Percentiles rank a stretch among this genome's conserved stretches.
phyloP scores from a whole-genome alignment of 768 basidiomycete genomes.

The Tulasnella sp. region DNA sequence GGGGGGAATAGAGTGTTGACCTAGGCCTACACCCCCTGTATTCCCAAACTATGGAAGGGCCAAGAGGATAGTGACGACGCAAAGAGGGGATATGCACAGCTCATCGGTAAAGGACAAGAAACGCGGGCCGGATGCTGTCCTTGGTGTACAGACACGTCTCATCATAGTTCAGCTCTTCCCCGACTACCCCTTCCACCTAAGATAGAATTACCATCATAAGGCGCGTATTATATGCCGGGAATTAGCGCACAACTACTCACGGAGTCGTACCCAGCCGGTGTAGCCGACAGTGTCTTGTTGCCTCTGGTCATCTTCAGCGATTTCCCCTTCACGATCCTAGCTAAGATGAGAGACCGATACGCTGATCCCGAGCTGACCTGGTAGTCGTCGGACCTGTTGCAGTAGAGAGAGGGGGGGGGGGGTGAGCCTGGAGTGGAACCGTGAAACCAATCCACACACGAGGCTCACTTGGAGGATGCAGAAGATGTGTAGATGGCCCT shows the following conservation, averaged over 20 bases:
- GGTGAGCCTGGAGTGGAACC: background rate
- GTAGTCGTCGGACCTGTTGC: slow-evolving; percentile 8
- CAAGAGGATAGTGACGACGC: too few relatives aligned
- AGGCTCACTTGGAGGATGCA: background rate
- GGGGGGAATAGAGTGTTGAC: too few relatives aligned
- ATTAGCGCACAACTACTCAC: background rate
- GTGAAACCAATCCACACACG: too few relatives aligned
- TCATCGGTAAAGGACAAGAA: slow-evolving; percentile 5
- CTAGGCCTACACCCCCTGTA: too few relatives aligned
- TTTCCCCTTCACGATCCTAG: slow-evolving; percentile 3
- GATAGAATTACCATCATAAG: background rate
- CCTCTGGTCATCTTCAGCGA: background rate
- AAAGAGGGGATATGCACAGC: too few relatives aligned
- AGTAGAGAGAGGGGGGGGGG: background rate
- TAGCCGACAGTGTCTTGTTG: background rate
- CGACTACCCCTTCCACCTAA: slow-evolving; percentile 10
- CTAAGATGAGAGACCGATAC: slow-evolving; percentile 9
- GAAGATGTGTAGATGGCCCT: background rate
- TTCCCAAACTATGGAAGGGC: too few relatives aligned
- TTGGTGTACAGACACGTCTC: slow-evolving; percentile 10
- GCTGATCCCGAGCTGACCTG: background rate
- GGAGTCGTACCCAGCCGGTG: background rate
- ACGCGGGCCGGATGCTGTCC: slow-evolving; percentile 10
- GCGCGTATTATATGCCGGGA: background rate
- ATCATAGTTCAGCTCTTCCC: slow-evolving; percentile 12